A percentile compares a stretch with the other conserved stretches of the same genome.
These are phyloP conservation scores for Exserohilum rostratum DNA, from an alignment of 2,329 filamentous ascomycete species.

Conservation along the genomic window DNA sequence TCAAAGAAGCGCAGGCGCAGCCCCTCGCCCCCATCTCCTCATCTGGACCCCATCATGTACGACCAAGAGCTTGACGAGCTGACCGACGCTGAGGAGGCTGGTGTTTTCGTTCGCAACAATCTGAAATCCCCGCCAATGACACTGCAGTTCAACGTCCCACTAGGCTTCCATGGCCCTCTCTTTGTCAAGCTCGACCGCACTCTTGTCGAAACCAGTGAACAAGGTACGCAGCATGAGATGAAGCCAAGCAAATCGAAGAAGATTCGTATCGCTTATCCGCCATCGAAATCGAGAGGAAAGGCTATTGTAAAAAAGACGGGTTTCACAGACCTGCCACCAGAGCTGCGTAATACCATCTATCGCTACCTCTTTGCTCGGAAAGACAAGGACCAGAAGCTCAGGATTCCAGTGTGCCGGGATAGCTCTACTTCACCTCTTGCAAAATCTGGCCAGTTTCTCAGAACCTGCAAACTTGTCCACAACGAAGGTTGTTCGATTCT, in stretches of 20 bases:
- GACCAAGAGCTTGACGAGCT: slow-evolving; percentile 35
- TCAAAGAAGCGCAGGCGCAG: slow-evolving; percentile 47
- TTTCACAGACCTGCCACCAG: slow-evolving; percentile 44
- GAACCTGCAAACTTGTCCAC: slow-evolving; percentile 54
- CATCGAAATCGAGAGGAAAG: neutral
- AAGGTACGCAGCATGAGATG: slow-evolving; percentile 24
- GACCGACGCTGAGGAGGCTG: slow-evolving; percentile 37
- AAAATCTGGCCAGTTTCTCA: slow-evolving; percentile 53
- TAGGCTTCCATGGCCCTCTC: slow-evolving; percentile 54
- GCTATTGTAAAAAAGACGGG: slow-evolving; percentile 9
- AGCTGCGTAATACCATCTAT: slow-evolving; percentile 58
- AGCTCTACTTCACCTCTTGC: slow-evolving; percentile 37
- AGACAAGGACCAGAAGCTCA: slow-evolving; percentile 36
- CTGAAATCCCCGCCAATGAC: slow-evolving; percentile 39
- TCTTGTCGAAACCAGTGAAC: slow-evolving; percentile 22
- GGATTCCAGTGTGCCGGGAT: slow-evolving; percentile 34
- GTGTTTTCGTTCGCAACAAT: slow-evolving; percentile 19
- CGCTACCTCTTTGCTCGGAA: slow-evolving; percentile 49
- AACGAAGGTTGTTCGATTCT: slow-evolving; percentile 56
- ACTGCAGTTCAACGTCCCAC: slow-evolving; percentile 55
- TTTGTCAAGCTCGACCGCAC: slow-evolving; percentile 49
- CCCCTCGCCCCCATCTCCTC: slow-evolving; percentile 45
- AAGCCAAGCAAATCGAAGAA: slow-evolving; percentile 19
- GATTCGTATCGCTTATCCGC: neutral
- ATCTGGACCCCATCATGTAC: slow-evolving; percentile 41